Evolutionary conservation across 73 alveolate species (phyloP), one percentile per base, ranked within the genome.

Genomic region (Urostyla sp.): DNA sequence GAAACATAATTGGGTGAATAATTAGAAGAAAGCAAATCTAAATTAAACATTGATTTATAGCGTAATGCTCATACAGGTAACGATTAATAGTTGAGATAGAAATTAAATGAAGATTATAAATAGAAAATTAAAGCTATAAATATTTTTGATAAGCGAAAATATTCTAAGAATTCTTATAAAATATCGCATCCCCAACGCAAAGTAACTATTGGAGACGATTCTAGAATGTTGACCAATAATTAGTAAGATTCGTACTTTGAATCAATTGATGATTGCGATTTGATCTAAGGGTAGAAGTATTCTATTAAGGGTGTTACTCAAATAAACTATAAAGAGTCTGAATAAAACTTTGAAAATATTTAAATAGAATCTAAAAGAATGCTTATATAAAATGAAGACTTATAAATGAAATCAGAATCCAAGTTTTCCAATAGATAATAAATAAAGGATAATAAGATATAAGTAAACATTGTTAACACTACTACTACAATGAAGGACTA

Each of bases 221-320:
- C 57, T 20, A 63, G 79, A 48, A 13, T 20, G 27, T 8, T 63
- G 34, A 63, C 79, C 4, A 60, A 48, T 5, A 18, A 63, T 63
- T 43, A 63, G n/a, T n/a, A n/a, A 24, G 79, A 63, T 20, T 63
- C 79, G 20, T 31, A 15, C 13, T 15, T 63, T 8, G 79, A 63
- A 32, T 63, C 79, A 7, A 43, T 43, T 43, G 79, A 63, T 11
- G 79, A 63, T 63, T 60, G 61, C 27, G 79, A 63, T 63, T 20
- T 63, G 2, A 63, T 63, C 24, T 30, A 63, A 40, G 79, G 79
- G 2, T 23, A 63, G 23, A 63, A 63, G 26, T 63, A 63, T 46
- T 63, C 79, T 10, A 43, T 60, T 6, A 63, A 63, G 36, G 40
- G 37, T 18, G 36, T 63, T 20, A 63, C 37, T 63, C 79, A 63